Percentiles rank a stretch among this genome's conserved stretches.
Evolutionary conservation across 257 asterid species (phyloP).

Genomic region (Salvia rosmarinus): DNA sequence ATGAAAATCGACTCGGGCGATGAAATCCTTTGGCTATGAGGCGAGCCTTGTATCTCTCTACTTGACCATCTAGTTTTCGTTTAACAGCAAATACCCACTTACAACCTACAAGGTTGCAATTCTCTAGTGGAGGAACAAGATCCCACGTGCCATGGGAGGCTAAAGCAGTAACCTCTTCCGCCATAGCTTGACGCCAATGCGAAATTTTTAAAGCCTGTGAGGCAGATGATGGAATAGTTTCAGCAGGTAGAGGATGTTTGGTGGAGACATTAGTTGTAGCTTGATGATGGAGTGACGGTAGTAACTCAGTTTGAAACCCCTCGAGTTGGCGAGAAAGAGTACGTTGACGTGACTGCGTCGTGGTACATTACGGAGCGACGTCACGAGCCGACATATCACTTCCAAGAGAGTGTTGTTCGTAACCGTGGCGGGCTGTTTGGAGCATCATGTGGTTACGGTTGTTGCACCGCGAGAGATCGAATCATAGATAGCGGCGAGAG

Average conservation of each 20-base stretch:
- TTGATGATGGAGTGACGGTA: background rate
- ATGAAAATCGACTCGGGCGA: too few relatives aligned
- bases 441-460: too few relatives aligned
- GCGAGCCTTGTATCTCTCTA: too few relatives aligned
- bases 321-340: background rate
- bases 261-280: background rate
- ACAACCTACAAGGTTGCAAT: background rate
- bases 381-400: too few relatives aligned
- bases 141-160: background rate
- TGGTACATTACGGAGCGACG: too few relatives aligned
- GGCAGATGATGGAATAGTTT: background rate
- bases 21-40: too few relatives aligned
- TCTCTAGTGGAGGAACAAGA: background rate
- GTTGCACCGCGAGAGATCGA: too few relatives aligned
- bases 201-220: background rate
- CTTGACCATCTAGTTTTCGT: background rate
- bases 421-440: too few relatives aligned
- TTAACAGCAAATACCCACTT: background rate
- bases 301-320: background rate
- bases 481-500: background rate
- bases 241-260: background rate
- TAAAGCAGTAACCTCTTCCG: background rate
- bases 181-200: background rate
- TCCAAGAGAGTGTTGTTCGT: too few relatives aligned
- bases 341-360: too few relatives aligned